phyloP scores from a whole-genome alignment of 108 stramenopile genomes.

The Poteriospumella lacustris region DNA sequence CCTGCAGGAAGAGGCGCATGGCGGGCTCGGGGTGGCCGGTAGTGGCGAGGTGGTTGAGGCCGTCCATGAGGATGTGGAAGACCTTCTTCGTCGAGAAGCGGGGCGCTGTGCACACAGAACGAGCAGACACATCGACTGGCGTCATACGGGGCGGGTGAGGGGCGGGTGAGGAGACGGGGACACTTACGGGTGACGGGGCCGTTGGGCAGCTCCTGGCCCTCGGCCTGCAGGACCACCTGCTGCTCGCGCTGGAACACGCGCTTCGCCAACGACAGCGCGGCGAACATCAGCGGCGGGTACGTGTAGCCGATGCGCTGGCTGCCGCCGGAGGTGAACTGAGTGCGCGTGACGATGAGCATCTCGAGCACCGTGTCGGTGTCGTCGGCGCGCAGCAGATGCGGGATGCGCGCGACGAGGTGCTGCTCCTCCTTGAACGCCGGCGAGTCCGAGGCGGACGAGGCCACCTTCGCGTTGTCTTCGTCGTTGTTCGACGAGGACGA shows the following conservation, averaged over 20 bases:
- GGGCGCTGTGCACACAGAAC: neutral
- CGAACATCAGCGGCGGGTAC: constrained; percentile 73
- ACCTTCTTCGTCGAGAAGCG: constrained; percentile 69
- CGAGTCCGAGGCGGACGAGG: constrained; percentile 32
- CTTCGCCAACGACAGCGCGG: constrained; percentile 63
- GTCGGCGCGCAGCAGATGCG: constrained; percentile 70
- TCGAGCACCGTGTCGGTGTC: constrained; percentile 80
- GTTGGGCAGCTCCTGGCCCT: no score
- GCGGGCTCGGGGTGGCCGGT: constrained; percentile 64
- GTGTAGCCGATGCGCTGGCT: constrained; percentile 61
- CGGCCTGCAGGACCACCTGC: constrained; percentile 16
- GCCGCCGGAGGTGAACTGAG: constrained; percentile 62
- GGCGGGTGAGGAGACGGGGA: no score
- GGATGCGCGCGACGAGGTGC: constrained; percentile 74
- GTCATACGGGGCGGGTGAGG: no score
- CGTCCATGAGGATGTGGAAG: constrained; percentile 86
- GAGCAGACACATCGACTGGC: no score
- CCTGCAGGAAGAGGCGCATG: constrained; percentile 78
- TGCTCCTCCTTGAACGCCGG: constrained; percentile 62
- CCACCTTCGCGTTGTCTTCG: constrained; percentile 26
- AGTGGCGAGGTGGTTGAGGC: constrained; percentile 67
- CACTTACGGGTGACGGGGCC: no score
- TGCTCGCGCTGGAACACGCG: constrained; percentile 46
- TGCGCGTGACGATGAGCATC: constrained; percentile 65
- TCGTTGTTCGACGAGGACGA: constrained; percentile 26